phyloP scores from a whole-genome alignment of 371 early-diverging fungal genomes.

The Mucor velutinosus region DNA sequence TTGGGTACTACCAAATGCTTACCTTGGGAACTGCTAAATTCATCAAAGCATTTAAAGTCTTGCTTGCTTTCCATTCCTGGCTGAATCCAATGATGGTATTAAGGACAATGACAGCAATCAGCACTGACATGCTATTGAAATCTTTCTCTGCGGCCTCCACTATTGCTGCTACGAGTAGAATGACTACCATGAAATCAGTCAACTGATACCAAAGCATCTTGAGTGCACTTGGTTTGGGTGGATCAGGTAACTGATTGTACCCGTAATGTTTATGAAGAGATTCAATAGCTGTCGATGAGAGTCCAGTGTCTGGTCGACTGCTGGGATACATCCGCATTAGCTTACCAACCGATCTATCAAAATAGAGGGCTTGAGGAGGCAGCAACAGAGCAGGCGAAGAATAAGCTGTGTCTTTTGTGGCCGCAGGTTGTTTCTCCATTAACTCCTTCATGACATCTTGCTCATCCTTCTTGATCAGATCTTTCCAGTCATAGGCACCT shows the following conservation, averaged over 20 bases:
- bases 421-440: neutral
- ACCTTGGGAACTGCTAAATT: constrained; percentile 77
- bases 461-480: constrained; percentile 75
- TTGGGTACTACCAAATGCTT: constrained; percentile 24
- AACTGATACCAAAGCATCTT: constrained; percentile 83
- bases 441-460: constrained; percentile 65
- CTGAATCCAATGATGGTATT: constrained; percentile 85
- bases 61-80: constrained; percentile 88
- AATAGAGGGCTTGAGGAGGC: constrained; percentile 77
- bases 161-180: constrained; percentile 64
- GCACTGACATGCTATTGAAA: constrained; percentile 67
- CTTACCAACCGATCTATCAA: constrained; percentile 74
- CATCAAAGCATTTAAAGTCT: constrained; percentile 84
- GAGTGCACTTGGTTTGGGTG: constrained; percentile 69
- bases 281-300: constrained; percentile 52
- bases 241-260: constrained; percentile 70
- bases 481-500: constrained; percentile 81
- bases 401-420: constrained; percentile 27
- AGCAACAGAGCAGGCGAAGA: constrained; percentile 45
- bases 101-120: constrained; percentile 74
- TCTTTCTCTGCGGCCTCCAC: constrained; percentile 73
- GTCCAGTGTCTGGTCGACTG: constrained; percentile 66
- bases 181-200: constrained; percentile 88
- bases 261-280: constrained; percentile 78
- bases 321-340: constrained; percentile 76